Conservation (phyloP, 495 filamentous ascomycete species). For the Melanomma pulvis-pyrius region DNA sequence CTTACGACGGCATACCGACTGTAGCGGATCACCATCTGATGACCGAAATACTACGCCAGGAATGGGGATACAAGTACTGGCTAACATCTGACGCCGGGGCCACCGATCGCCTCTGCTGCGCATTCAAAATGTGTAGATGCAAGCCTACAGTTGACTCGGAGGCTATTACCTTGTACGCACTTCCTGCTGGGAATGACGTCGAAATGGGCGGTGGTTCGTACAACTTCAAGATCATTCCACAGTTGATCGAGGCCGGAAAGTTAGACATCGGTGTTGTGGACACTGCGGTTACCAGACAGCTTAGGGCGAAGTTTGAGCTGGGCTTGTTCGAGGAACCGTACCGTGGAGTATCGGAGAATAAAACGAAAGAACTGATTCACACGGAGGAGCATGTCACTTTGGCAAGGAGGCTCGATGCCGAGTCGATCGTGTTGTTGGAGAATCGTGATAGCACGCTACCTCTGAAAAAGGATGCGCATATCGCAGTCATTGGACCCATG, state of each 20-base stretch:
- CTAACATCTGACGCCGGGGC: conserved; percentile 62
- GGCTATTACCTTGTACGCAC: conserved; percentile 57
- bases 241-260: conserved; percentile 61
- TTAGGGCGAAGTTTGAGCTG: conserved; percentile 66
- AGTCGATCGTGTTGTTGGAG: conserved; percentile 78
- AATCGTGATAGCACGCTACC: conserved; percentile 70
- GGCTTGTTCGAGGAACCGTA: conserved; percentile 72
- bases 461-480: conserved; percentile 60
- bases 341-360: conserved; percentile 53
- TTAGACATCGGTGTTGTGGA: conserved; percentile 59
- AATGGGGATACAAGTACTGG: conserved; percentile 72
- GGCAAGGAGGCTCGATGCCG: conserved; percentile 66
- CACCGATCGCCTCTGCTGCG: conserved; percentile 64
- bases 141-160: conserved; percentile 60
- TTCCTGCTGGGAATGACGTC: conserved; percentile 69
- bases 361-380: conserved; percentile 61
- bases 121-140: conserved; percentile 62
- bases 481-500: conserved; percentile 78
- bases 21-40: conserved; percentile 63
- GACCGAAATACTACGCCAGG: conserved; percentile 65
- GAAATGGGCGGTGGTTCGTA: conserved; percentile 71
- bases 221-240: conserved; percentile 67
- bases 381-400: conserved; percentile 67
- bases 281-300: conserved; percentile 63
- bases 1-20: conserved; percentile 68